A percentile compares a stretch with the other conserved stretches of the same genome.
Conservation (phyloP, 1,284 basidiomycete species). For the Heterobasidion occidentale region DNA sequence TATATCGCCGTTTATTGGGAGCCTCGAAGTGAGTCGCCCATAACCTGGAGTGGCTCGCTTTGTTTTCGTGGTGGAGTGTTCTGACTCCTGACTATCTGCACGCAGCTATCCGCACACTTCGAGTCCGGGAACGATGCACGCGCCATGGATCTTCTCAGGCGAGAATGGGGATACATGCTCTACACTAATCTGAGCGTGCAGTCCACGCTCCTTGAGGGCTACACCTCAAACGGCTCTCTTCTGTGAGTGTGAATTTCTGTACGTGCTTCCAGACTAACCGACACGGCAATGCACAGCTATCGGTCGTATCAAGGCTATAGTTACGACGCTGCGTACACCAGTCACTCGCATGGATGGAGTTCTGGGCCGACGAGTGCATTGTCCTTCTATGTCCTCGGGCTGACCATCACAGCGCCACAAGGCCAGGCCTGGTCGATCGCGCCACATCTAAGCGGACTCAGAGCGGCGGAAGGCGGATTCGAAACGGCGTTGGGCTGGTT, state of each 20-base stretch:
- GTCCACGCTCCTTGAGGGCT: conserved; percentile 44
- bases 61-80: neutral
- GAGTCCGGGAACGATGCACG: conserved; percentile 36
- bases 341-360: conserved; percentile 32
- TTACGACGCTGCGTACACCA: conserved; percentile 39
- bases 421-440: conserved; percentile 34
- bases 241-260: conserved; percentile 21
- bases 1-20: conserved; percentile 42
- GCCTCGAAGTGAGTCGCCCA: conserved; percentile 32
- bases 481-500: conserved; percentile 35
- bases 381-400: conserved; percentile 36
- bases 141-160: conserved; percentile 38
- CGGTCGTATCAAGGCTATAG: conserved; percentile 39
- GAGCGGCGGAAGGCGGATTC: conserved; percentile 32
- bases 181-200: conserved; percentile 42
- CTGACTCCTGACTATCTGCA: neutral
- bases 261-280: neutral
- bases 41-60: neutral
- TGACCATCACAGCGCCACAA: conserved; percentile 29
- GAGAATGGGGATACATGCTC: conserved; percentile 48
- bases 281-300: conserved; percentile 19
- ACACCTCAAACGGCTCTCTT: conserved; percentile 41
- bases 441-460: conserved; percentile 30
- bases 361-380: conserved; percentile 27
- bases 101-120: conserved; percentile 43